Conservation (phyloP, 2,329 filamentous ascomycete species). For the Aspergillus quadrilineatus region DNA sequence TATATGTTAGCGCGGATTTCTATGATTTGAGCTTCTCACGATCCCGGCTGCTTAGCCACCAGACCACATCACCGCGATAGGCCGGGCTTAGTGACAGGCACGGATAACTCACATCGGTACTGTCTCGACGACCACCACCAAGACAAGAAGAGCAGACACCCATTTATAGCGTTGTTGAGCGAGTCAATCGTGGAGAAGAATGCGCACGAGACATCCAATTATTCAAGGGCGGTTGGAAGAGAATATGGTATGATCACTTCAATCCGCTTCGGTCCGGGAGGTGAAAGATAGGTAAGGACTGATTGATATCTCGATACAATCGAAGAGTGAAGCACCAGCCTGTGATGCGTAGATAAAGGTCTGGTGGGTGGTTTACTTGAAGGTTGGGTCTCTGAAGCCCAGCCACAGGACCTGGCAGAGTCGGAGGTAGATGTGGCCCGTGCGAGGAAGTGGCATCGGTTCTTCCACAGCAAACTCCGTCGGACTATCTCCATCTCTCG, state of each 20-base stretch:
- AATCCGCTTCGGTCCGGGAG: neutral
- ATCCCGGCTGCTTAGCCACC: neutral
- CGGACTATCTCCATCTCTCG: neutral
- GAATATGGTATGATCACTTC: neutral
- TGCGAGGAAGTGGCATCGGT: conserved; percentile 3
- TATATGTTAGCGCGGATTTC: neutral
- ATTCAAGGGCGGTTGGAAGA: neutral
- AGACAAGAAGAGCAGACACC: conserved; percentile 48
- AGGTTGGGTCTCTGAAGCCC: neutral
- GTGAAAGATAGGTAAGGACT: conserved; percentile 3
- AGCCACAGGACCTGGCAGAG: neutral
- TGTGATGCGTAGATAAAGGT: conserved; percentile 8
- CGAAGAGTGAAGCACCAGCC: conserved; percentile 12
- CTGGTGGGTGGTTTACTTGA: neutral
- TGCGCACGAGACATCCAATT: conserved; percentile 16
- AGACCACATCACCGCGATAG: neutral
- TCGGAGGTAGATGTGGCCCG: conserved; percentile 8
- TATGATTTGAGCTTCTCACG: neutral
- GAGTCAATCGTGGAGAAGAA: conserved; percentile 6
- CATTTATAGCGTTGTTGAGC: conserved; percentile 33
- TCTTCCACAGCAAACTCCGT: neutral
- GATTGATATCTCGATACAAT: neutral
- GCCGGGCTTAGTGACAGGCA: neutral
- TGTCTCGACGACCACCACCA: conserved; percentile 38
- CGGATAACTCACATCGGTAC: conserved; percentile 33